Conservation (phyloP, 441 rosid genomes). For the Gossypium aridum region DNA sequence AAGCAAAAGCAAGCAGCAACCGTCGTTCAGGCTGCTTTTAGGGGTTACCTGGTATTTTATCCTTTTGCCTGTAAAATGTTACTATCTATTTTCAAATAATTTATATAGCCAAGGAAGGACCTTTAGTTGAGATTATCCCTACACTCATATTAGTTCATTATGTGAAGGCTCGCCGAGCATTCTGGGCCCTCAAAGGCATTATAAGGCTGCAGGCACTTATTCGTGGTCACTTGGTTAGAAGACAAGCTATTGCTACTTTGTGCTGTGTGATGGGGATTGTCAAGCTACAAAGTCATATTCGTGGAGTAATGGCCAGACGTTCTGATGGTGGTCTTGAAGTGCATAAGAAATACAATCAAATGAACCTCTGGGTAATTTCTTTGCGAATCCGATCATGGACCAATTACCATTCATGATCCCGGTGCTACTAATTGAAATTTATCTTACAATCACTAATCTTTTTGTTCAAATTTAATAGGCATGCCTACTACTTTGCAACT, state of each 20-base stretch:
- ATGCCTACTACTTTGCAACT: background rate
- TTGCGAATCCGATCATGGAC: background rate
- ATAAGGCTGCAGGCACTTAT: slow-evolving; percentile 69
- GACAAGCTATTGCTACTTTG: slow-evolving; percentile 64
- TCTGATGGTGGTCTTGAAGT: slow-evolving; percentile 56
- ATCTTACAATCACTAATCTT: background rate
- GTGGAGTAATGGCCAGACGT: slow-evolving; percentile 50
- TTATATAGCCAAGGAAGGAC: background rate
- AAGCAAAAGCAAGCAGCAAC: slow-evolving; percentile 64
- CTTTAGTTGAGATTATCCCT: slow-evolving; percentile 12
- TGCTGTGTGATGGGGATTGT: slow-evolving; percentile 51
- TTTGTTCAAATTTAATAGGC: background rate
- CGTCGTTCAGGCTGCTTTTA: slow-evolving; percentile 78
- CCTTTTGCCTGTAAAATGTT: background rate
- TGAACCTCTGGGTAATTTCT: slow-evolving; percentile 42
- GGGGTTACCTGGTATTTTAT: slow-evolving; percentile 83
- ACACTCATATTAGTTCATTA: slow-evolving; percentile 26
- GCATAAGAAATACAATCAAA: slow-evolving; percentile 26
- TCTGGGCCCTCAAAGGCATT: slow-evolving; percentile 61
- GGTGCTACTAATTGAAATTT: slow-evolving; percentile 3
- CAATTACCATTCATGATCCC: background rate
- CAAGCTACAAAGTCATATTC: slow-evolving; percentile 48
- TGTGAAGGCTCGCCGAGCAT: slow-evolving; percentile 69
- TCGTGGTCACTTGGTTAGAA: slow-evolving; percentile 68
- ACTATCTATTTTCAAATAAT: background rate